Evolutionary conservation across 805 yeast species (phyloP).

Genomic region (Schwanniomyces sp.): DNA sequence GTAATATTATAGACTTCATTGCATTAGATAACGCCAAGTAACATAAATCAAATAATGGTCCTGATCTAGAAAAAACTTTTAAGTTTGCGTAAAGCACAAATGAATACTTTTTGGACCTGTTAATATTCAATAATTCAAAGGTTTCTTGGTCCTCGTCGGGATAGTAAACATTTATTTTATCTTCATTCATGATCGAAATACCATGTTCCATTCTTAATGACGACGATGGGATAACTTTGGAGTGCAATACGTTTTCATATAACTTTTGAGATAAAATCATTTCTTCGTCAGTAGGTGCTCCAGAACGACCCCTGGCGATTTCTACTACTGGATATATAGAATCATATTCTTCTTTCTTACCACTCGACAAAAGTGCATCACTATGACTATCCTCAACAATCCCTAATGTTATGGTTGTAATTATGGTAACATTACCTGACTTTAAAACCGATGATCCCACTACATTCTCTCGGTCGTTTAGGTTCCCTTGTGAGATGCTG

Average conservation of each 20-base stretch:
- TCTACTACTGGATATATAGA: slow-evolving; percentile 73
- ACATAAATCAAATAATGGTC: slow-evolving; percentile 77
- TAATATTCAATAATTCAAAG: slow-evolving; percentile 10
- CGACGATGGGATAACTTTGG: slow-evolving; percentile 48
- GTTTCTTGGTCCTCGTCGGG: slow-evolving; percentile 19
- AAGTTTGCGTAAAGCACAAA: slow-evolving; percentile 68
- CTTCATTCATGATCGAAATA: slow-evolving; percentile 17
- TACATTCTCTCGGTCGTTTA: slow-evolving; percentile 33
- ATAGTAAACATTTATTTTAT: slow-evolving; percentile 18
- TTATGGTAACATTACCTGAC: slow-evolving; percentile 70
- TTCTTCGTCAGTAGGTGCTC: slow-evolving; percentile 86
- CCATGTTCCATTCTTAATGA: slow-evolving; percentile 22
- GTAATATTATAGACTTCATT: slow-evolving; percentile 57
- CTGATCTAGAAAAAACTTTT: slow-evolving; percentile 76
- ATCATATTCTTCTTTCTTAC: slow-evolving; percentile 16
- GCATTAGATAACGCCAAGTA: slow-evolving; percentile 71
- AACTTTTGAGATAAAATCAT: slow-evolving; percentile 68
- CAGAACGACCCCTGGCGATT: slow-evolving; percentile 69
- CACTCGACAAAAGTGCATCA: slow-evolving; percentile 20
- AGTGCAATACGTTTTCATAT: slow-evolving; percentile 58
- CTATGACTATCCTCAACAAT: slow-evolving; percentile 48
- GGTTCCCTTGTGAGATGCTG: slow-evolving; percentile 36
- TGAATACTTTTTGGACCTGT: slow-evolving; percentile 18
- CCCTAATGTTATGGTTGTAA: slow-evolving; percentile 71
- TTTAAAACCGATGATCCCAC: slow-evolving; percentile 71